Conservation (phyloP, 306 rosid genomes). For the Cucurbita argyrosperma region DNA sequence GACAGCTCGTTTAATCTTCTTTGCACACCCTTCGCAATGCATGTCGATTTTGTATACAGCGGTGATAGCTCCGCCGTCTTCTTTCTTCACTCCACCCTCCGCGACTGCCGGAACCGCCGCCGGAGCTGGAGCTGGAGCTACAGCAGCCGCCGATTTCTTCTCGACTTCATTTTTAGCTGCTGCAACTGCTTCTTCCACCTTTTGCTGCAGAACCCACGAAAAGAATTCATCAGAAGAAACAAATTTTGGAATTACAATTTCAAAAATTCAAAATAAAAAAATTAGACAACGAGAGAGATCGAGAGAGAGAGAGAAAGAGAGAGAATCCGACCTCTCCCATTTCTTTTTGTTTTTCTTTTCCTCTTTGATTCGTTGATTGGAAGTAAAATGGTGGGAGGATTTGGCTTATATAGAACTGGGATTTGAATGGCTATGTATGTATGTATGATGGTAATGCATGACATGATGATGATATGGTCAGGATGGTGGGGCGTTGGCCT, state of each 20-base stretch:
- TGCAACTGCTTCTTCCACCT: slow-evolving; percentile 12
- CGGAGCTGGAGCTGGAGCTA: slow-evolving; percentile 4
- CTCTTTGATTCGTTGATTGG: background rate
- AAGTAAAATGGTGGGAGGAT: background rate
- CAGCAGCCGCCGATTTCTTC: slow-evolving; percentile 34
- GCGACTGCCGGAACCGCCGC: slow-evolving; percentile 6
- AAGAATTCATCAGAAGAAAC: background rate
- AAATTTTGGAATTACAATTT: background rate
- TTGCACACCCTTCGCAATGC: slow-evolving; percentile 82
- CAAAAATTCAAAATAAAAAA: background rate
- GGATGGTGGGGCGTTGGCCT: background rate
- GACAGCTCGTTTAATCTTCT: slow-evolving; percentile 46
- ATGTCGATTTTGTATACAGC: slow-evolving; percentile 54
- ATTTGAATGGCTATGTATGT: background rate
- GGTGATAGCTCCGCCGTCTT: slow-evolving; percentile 24
- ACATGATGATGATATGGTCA: slow-evolving; percentile 1
- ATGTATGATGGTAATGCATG: background rate
- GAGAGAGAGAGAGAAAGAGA: background rate
- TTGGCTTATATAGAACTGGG: background rate
- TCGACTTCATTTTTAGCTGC: slow-evolving; percentile 31
- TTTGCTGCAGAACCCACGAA: slow-evolving; percentile 19
- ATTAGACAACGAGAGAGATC: background rate
- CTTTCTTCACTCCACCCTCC: slow-evolving; percentile 18
- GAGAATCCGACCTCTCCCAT: slow-evolving; percentile 6
- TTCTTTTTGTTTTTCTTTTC: background rate